phyloP scores from a whole-genome alignment of 305 asterid genomes.

The Ajuga reptans region DNA sequence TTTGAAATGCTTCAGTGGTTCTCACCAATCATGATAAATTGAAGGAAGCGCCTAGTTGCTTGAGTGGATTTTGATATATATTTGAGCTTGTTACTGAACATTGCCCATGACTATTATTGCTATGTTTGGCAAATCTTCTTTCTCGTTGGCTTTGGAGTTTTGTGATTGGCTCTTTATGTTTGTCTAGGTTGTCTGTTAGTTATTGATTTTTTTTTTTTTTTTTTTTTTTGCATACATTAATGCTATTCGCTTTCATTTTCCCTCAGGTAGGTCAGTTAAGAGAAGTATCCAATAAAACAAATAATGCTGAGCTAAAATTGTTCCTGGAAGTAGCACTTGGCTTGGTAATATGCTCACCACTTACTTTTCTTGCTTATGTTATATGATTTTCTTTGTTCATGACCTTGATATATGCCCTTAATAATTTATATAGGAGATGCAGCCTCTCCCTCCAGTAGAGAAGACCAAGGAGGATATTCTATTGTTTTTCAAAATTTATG shows the following conservation, averaged over 20 bases:
- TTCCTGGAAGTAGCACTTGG: conserved; percentile 63
- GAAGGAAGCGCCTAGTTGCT: not conserved
- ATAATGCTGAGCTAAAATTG: conserved; percentile 64
- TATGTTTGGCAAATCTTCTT: not conserved
- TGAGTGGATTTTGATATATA: not conserved
- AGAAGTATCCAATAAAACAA: conserved; percentile 66
- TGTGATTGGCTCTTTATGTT: not conserved
- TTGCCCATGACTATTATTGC: not conserved
- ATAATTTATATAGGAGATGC: conserved; percentile 43
- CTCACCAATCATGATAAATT: not conserved
- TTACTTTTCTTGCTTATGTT: conserved; percentile 5
- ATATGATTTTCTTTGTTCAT: conserved; percentile 11
- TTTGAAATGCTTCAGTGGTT: not conserved
- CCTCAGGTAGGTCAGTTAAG: conserved; percentile 71
- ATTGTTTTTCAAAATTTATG: conserved; percentile 69
- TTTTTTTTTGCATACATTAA: conserved; percentile 2
- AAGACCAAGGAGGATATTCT: conserved; percentile 61
- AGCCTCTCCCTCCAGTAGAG: conserved; percentile 51
- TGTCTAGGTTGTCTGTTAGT: conserved; percentile 3
- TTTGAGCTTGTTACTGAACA: not conserved
- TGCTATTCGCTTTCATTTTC: conserved; percentile 1
- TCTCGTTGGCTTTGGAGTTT: not conserved
- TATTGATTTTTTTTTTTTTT: not conserved
- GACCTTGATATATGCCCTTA: not conserved
- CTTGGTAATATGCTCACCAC: conserved; percentile 35